These are phyloP conservation scores for Guadua angustifolia DNA, from an alignment of 176 grass and related monocot genomes.

Conservation along the genomic window DNA sequence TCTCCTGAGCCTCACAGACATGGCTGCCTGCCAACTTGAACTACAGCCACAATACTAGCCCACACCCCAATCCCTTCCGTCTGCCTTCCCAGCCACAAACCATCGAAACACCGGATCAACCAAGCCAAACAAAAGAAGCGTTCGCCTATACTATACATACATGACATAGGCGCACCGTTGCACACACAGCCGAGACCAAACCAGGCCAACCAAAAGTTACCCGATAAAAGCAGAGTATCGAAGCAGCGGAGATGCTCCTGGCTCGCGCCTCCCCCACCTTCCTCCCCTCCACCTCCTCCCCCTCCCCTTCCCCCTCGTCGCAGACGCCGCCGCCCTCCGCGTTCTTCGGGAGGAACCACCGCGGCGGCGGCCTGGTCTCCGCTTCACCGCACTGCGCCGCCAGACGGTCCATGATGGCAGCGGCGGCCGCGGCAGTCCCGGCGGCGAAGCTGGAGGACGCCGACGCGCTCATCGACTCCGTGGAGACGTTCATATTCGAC, in stretches of 20 bases:
- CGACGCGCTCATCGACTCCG: constrained; percentile 87
- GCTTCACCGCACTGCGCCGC: neutral
- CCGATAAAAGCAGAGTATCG: neutral
- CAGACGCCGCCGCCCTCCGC: constrained; percentile 27
- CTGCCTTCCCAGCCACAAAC: constrained; percentile 45
- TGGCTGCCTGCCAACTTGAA: neutral
- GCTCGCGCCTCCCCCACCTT: constrained; percentile 52
- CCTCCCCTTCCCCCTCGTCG: constrained; percentile 27
- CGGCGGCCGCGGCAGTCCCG: constrained; percentile 11
- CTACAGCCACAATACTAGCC: neutral
- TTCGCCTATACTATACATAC: constrained; percentile 15
- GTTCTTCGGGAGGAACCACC: constrained; percentile 1
- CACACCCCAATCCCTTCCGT: constrained; percentile 26
- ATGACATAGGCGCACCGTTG: constrained; percentile 25
- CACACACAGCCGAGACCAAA: neutral
- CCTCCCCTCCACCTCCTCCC: constrained; percentile 22
- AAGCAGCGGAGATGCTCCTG: constrained; percentile 45
- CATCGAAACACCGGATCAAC: neutral
- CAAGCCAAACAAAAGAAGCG: neutral
- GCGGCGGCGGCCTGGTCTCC: neutral
- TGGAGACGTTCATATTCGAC: constrained; percentile 96
- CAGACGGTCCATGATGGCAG: constrained; percentile 49
- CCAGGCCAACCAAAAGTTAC: constrained; percentile 40
- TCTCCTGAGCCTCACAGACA: neutral
- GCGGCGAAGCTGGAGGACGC: constrained; percentile 70